Evolutionary conservation across 805 yeast genomes (phyloP).

Genomic region (Schizosaccharomyces japonicus): DNA sequence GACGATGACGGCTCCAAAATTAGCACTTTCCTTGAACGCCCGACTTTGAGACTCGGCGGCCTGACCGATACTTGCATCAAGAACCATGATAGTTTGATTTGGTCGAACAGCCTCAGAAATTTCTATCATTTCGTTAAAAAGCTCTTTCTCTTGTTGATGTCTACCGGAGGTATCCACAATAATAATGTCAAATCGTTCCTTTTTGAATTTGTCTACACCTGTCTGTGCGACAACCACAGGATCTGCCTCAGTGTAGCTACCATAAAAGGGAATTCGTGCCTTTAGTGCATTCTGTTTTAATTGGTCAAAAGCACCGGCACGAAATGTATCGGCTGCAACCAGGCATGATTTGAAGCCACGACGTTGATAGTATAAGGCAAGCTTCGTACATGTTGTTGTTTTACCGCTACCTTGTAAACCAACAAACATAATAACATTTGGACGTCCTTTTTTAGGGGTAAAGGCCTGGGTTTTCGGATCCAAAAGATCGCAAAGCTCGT

Average conservation of each 20-base stretch:
- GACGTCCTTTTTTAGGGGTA: constrained; percentile 64
- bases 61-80: constrained; percentile 94
- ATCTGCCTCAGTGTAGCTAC: constrained; percentile 84
- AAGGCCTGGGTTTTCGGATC: constrained; percentile 38
- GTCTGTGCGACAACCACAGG: constrained; percentile 79
- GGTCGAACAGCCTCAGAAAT: constrained; percentile 72
- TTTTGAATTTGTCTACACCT: constrained; percentile 78
- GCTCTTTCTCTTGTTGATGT: constrained; percentile 79
- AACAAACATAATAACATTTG: constrained; percentile 82
- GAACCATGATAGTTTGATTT: constrained; percentile 90
- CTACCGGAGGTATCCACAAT: constrained; percentile 96
- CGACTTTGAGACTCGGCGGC: constrained; percentile 88
- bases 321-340: constrained; percentile 96
- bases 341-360: constrained; percentile 86
- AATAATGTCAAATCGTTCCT: constrained; percentile 74
- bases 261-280: constrained; percentile 82
- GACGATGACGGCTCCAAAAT: constrained; percentile 82
- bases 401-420: constrained; percentile 98
- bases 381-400: constrained; percentile 88
- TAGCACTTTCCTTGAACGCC: constrained; percentile 79
- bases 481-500: constrained; percentile 67
- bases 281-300: constrained; percentile 90
- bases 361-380: constrained; percentile 82
- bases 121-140: constrained; percentile 86
- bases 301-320: constrained; percentile 99